Base-by-base conservation (phyloP, 1,284 basidiomycete genomes). In the Apiotrichum porosum region DNA sequence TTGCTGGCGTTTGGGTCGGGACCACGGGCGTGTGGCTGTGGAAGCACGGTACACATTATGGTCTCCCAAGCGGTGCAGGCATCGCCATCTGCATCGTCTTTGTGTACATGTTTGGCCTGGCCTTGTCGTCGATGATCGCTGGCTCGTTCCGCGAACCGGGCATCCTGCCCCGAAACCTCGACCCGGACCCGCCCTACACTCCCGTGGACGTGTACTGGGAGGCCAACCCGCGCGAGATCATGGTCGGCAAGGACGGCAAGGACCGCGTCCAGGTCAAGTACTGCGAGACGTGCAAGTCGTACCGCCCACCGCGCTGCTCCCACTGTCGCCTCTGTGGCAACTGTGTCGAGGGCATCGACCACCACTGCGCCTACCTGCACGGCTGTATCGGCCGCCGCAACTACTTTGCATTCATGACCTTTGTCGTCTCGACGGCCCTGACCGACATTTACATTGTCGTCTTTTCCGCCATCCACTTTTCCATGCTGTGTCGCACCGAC, bases 271-370 rank as follows among this genome's bases (percentile, higher is more conserved):
- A 84, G 13, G 84, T 88, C 51, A 93, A 92, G 72, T 93, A 89
- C 62, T 95, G 92, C 69, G 81, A 84, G 37, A 94, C 90, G 14
- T 95, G 91, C 72, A 81, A 81, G 63, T 88, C 81, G 4, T 94
- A 95, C 68, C 81, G 92, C 26, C 88, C 91, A 14, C 91, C 92
- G 8, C 77, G 91, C 49, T 86, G 88, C 31, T 92, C 87, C 65
- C 91, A 95, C 72, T 95, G 91, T 69, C 87, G 90, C 67, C 81
- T 94, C 80, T 95, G 91, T 69, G 88, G 93, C 60, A 94, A 95
- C 66, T 95, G 92, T 65, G 87, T 94, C 19, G 91, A 94, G 58
- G 85, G 84, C 3, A 73, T 74, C 52, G 69, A 93, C 65, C 89
- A 93, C 65, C 89, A 94, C 71, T 95, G 92, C 60, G 87, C 91